Evolutionary conservation across 306 rosid genomes (phyloP), one percentile per base, ranked within the genome.

Genomic region (Leucaena leucocephala): DNA sequence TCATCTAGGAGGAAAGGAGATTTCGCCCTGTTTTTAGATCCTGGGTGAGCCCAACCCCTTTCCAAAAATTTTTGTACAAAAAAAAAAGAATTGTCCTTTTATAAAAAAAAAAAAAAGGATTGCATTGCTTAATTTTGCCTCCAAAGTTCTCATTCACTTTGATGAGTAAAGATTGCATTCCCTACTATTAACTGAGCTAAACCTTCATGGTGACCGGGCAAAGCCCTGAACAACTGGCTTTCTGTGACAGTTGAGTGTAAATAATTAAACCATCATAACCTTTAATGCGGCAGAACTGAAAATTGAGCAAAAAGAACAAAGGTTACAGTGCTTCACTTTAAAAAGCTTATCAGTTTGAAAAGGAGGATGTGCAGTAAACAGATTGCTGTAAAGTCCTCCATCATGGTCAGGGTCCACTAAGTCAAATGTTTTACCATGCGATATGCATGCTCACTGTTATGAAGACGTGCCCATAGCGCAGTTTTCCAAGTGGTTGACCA

Each of bases 401-500:
- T 92, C 97, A 67, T 80, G 92, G 44, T 81, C 93, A 76, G 93
- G 95, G 75, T 94, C 98, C 36, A 94, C 98, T 79, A 94, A 86
- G 82, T 88, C 85, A 94, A 85, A 82, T 89, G 97, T 82, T 92
- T 94, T 81, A 95, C 86, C 98, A 95, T 95, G 45, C 89, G 92
- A 78, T 92, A 92, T 0, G 97, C 93, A 16, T 90, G 97, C 89
- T 92, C 97, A 57, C 94, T 88, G 85, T 86, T 90, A 78, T 84
- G 92, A 81, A 92, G 98, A 57, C 89, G 93, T 39, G 98, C 97
- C 98, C 98, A 91, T 58, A 91, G 63, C 45, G 96, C 85, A 54
- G 84, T 84, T 84, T 92, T 92, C 98, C 98, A 95, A 42, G 88
- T 83, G 48, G 98, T 92, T 43, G 98, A 95, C 98, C 98, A 95